Conservation (phyloP, 2,329 filamentous ascomycete species). For the Xylariaceae sp. region DNA sequence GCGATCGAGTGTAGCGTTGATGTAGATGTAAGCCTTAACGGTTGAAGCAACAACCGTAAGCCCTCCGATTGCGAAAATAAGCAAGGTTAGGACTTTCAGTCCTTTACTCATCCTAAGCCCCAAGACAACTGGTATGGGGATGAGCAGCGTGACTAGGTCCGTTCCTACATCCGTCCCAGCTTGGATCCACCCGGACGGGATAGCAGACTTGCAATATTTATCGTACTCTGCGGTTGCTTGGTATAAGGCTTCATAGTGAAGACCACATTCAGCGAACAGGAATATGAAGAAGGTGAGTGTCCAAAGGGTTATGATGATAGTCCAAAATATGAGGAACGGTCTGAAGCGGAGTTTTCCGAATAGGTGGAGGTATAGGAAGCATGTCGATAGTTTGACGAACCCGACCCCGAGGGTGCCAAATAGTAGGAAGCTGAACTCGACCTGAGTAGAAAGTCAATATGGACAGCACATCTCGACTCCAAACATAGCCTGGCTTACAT, state of each 20-base stretch:
- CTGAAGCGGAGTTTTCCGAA: conserved; percentile 6
- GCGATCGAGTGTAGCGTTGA: not conserved
- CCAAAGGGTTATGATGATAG: not conserved
- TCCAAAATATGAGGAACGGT: conserved; percentile 11
- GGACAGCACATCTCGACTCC: not conserved
- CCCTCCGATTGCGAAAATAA: not conserved
- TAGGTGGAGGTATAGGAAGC: conserved; percentile 11
- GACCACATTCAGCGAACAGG: not conserved
- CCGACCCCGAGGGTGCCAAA: conserved; percentile 3
- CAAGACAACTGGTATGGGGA: conserved; percentile 8
- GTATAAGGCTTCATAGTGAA: not conserved
- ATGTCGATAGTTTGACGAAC: conserved; percentile 8
- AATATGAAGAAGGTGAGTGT: not conserved
- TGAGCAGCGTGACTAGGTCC: conserved; percentile 8
- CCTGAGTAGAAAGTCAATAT: not conserved
- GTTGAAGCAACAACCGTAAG: not conserved
- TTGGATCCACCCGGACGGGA: not conserved
- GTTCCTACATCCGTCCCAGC: conserved; percentile 7
- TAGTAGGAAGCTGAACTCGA: conserved; percentile 2
- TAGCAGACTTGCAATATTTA: not conserved
- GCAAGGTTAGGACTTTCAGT: not conserved
- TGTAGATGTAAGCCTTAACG: not conserved
- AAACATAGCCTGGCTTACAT: not conserved
- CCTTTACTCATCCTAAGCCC: conserved; percentile 2
- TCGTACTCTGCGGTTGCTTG: not conserved